Evolutionary conservation across 352 stramenopile species (phyloP), one percentile per base, ranked within the genome.

Genomic region (Elongisporangium anandrum): DNA sequence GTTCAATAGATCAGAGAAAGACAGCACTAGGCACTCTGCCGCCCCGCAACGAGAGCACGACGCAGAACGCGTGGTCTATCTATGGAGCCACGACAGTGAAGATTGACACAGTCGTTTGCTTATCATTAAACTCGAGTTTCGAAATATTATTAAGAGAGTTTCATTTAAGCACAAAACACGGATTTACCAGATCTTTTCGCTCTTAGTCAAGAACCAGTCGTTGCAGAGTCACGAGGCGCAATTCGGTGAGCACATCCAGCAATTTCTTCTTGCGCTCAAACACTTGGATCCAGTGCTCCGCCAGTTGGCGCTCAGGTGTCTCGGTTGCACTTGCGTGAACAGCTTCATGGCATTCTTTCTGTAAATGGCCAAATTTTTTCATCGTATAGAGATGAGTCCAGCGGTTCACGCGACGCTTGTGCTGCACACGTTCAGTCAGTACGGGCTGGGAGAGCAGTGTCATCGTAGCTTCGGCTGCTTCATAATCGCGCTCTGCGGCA

Each of bases 341-440:
- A n/a, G 57, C 56, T 16, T 39, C 29, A 49, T 66, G 65, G 24
- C 65, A 73, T 24, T 85, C 68, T 3, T 64, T 65, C 52, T 71
- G 67, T 6, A 90, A 54, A 20, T 81, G 57, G 47, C 82, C 77
- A 45, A 75, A 77, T 12, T 52, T 56, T 26, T 80, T 83, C 20
- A 52, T 47, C 34, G 62, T 69, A 49, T 83, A 90, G 16, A 85
- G 34, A 38, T 76, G 61, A 20, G 81, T 77, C 76, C 78, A 90
- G 29, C 56, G 69, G 58, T 88, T 90, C 2, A 69, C 61, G 1
- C 76, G 7, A 4, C 69, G 45, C 59, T 90, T 88, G 16, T 75
- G 29, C 24, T 78, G 53, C 8, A 90, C 23, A 6, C 68, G 29
- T 19, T 71, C 55, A 6, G 54, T 15, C 22, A 85, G 55, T 34